phyloP scores from a whole-genome alignment of 306 rosid genomes.

The Trifolium fragiferum region DNA sequence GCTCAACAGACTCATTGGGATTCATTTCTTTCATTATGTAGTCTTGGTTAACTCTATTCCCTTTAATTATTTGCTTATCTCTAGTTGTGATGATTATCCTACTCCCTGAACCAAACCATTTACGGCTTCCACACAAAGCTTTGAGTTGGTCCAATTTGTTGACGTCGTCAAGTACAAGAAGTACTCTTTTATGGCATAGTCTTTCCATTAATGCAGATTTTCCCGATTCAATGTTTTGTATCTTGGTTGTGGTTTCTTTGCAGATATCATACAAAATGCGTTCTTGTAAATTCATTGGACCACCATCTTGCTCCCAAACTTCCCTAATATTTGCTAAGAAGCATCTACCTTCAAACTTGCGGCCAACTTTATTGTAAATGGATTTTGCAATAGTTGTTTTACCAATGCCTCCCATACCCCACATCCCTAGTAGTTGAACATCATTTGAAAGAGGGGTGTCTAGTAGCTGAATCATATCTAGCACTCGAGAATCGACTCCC shows the following conservation, averaged over 20 bases:
- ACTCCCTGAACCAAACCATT: slow-evolving; percentile 2
- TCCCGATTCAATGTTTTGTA: background rate
- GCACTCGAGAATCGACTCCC: background rate
- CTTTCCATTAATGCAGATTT: background rate
- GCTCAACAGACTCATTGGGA: slow-evolving; percentile 12
- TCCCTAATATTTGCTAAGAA: slow-evolving; percentile 8
- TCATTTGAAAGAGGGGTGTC: background rate
- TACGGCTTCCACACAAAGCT: slow-evolving; percentile 7
- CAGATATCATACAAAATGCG: background rate
- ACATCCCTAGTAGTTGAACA: slow-evolving; percentile 13
- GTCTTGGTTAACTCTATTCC: background rate
- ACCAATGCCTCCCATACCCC: slow-evolving; percentile 35
- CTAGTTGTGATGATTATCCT: slow-evolving; percentile 21
- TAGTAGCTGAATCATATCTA: background rate
- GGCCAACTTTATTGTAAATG: background rate
- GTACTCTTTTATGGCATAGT: background rate
- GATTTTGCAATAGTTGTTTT: slow-evolving; percentile 1
- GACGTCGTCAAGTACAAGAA: slow-evolving; percentile 18
- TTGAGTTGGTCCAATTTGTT: background rate
- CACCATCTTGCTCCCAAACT: background rate
- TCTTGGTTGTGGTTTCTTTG: background rate
- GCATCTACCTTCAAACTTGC: slow-evolving; percentile 1
- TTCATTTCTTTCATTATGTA: slow-evolving; percentile 19
- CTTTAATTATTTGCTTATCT: background rate
- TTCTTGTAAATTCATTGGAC: slow-evolving; percentile 7